Evolutionary conservation across 495 filamentous ascomycete species (phyloP).

Genomic region (Aspergillus steynii): DNA sequence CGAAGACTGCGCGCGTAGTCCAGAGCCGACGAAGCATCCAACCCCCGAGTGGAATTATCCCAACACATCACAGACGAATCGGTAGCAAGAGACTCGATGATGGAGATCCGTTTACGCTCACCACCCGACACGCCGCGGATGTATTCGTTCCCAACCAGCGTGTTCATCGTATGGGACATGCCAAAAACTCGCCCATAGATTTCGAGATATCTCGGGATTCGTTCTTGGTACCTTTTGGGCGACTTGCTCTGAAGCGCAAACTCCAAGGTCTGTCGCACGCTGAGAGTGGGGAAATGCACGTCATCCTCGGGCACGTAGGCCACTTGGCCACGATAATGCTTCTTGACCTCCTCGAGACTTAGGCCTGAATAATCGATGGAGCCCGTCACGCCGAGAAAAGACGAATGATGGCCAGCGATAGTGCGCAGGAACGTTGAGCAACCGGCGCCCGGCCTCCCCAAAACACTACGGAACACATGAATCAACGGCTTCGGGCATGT

Average conservation of each 20-base stretch:
- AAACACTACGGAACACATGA: conserved; percentile 44
- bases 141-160: conserved; percentile 79
- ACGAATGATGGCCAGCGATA: conserved; percentile 75
- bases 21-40: conserved; percentile 80
- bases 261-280: conserved; percentile 78
- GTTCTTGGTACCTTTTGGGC: conserved; percentile 67
- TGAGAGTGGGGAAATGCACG: conserved; percentile 77
- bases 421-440: conserved; percentile 88
- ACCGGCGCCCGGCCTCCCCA: conserved; percentile 81
- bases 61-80: conserved; percentile 75
- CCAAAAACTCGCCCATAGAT: conserved; percentile 79
- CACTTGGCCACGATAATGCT: conserved; percentile 73
- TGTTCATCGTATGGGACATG: conserved; percentile 78
- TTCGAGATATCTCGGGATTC: conserved; percentile 66
- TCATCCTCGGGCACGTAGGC: conserved; percentile 86
- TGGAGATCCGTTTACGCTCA: conserved; percentile 67
- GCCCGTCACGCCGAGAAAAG: conserved; percentile 75
- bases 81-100: conserved; percentile 61
- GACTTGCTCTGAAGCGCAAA: conserved; percentile 81
- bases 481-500: neutral
- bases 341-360: conserved; percentile 55
- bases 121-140: conserved; percentile 87
- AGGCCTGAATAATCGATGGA: conserved; percentile 80
- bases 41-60: conserved; percentile 82
- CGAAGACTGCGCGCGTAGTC: conserved; percentile 69